Percentiles rank a stretch among this genome's conserved stretches.
Conservation (phyloP, 2,329 filamentous ascomycete species). For the Ophiostoma angusticollis region DNA sequence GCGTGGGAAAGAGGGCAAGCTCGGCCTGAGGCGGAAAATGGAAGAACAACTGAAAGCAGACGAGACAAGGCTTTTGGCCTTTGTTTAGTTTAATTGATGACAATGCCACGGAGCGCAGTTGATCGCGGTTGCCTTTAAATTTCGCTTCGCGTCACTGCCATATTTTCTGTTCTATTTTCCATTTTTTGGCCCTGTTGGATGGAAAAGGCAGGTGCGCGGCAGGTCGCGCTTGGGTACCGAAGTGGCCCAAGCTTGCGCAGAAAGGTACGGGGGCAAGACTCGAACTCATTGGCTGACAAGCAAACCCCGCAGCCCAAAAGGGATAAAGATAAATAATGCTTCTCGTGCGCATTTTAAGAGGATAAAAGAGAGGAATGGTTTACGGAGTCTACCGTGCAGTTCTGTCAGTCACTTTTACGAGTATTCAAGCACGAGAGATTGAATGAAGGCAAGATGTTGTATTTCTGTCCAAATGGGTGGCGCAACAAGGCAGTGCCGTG, state of each 20-base stretch:
- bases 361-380: neutral
- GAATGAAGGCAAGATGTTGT: too few species aligned
- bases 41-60: neutral
- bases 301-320: constrained; percentile 12
- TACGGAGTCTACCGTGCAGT: too few species aligned
- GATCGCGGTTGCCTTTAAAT: constrained; percentile 14
- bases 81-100: constrained; percentile 13
- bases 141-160: constrained; percentile 12
- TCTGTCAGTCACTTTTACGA: too few species aligned
- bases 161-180: neutral
- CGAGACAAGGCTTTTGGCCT: constrained; percentile 5
- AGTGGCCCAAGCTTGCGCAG: neutral
- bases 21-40: neutral
- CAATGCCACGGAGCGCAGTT: constrained; percentile 9
- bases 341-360: neutral
- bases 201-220: neutral
- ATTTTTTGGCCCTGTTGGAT: too few species aligned
- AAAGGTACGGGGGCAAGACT: constrained; percentile 7
- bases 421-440: too few species aligned
- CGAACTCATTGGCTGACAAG: constrained; percentile 7
- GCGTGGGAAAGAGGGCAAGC: too few species aligned
- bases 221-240: constrained; percentile 7
- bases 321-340: constrained; percentile 9
- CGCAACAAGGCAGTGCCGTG: too few species aligned
- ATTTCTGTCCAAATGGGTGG: too few species aligned